Percentiles rank a stretch among this genome's conserved stretches.
Evolutionary conservation across 2,329 filamentous ascomycete genomes (phyloP).

Genomic region (Colletotrichum sp.): DNA sequence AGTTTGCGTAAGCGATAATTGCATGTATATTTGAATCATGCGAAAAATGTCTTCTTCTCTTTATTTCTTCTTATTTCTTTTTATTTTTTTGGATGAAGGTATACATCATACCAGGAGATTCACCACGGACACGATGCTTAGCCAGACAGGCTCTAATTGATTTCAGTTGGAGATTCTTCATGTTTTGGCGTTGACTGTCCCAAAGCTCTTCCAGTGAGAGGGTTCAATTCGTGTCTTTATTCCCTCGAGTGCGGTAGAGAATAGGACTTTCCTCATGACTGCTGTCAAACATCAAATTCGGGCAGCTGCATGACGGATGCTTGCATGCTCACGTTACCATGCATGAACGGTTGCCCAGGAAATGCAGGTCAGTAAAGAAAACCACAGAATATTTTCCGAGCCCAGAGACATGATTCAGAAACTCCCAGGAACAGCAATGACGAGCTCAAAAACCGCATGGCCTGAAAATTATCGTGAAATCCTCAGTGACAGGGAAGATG

Average conservation of each 20-base stretch:
- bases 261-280: neutral
- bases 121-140: no score
- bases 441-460: neutral
- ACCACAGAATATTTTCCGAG: neutral
- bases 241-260: no score
- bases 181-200: accelerated
- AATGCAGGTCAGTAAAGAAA: neutral
- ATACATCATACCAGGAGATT: no score
- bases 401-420: neutral
- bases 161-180: no score
- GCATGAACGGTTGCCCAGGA: neutral
- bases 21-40: no score
- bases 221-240: no score
- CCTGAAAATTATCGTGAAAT: constrained; percentile 15
- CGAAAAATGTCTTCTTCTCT: no score
- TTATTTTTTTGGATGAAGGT: no score
- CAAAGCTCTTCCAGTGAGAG: neutral
- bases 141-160: no score
- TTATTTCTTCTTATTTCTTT: no score
- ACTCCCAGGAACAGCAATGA: neutral
- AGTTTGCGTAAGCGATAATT: no score
- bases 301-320: neutral
- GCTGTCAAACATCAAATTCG: neutral
- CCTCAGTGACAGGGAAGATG: neutral
- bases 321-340: neutral